Percentiles rank a stretch among this genome's conserved stretches.
These are phyloP conservation scores for Zangia roseola DNA, from an alignment of 768 basidiomycete genomes.

Conservation along the genomic window DNA sequence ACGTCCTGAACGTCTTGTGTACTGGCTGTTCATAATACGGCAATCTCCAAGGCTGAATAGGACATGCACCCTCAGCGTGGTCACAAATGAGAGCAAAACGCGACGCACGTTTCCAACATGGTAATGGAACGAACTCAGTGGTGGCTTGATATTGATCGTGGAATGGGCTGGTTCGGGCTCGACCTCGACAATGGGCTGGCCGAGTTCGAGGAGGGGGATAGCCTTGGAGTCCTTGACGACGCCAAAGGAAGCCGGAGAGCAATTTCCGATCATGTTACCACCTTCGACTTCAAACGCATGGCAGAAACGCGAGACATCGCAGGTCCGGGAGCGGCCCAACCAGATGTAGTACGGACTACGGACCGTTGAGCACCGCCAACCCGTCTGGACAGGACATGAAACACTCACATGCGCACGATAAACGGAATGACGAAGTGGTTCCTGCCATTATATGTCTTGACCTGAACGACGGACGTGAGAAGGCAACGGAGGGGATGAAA, in stretches of 20 bases:
- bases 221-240: constrained; percentile 36
- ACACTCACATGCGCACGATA: constrained; percentile 58
- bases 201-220: constrained; percentile 43
- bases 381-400: not conserved
- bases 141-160: constrained; percentile 50
- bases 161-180: constrained; percentile 21
- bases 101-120: constrained; percentile 46
- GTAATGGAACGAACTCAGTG: constrained; percentile 64
- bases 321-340: constrained; percentile 64
- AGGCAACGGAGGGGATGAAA: not conserved
- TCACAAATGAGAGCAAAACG: not conserved
- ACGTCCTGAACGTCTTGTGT: constrained; percentile 65
- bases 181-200: constrained; percentile 35
- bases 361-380: not conserved
- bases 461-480: constrained; percentile 24
- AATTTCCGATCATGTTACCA: constrained; percentile 56
- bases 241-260: constrained; percentile 39
- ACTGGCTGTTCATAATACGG: constrained; percentile 69
- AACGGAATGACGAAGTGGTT: constrained; percentile 69
- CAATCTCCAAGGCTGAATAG: constrained; percentile 56
- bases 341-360: constrained; percentile 70
- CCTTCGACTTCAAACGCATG: constrained; percentile 64
- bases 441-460: constrained; percentile 70
- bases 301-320: constrained; percentile 54
- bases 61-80: not conserved